Evolutionary conservation across 2,329 filamentous ascomycete genomes (phyloP), one percentile per base, ranked within the genome.

Genomic region (Clarireedia homoeocarpa): DNA sequence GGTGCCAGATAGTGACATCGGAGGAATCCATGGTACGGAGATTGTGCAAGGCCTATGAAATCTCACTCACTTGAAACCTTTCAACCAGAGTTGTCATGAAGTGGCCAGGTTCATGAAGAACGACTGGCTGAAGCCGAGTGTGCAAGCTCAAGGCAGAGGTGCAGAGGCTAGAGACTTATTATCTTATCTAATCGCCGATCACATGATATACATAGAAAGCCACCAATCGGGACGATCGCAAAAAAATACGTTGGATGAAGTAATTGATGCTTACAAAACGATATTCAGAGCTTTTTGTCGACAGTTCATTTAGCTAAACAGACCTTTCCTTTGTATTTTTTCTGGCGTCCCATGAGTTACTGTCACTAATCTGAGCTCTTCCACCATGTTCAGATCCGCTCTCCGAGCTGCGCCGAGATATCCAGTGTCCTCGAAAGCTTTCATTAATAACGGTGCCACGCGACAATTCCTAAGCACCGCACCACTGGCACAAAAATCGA

Each of bases 401-500:
- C 26, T 67, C 24, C 64, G 65, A 59, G 59, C 59, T 20, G 61
- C 62, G 45, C 63, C 66, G 9, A 59, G 63, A 59, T 62, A 63
- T 55, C 57, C 61, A 36, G 14, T 60, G 12, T 52, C 57, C 7
- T 60, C 62, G 34, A 60, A 54, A 58, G 57, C 55, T 36, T 27
- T 56, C 23, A 39, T 62, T 23, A 53, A 51, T 34, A 46, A 58
- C 23, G 52, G 46, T 39, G 52, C 61, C 24, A 47, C 75, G 48
- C 73, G 78, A 61, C 76, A 80, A 61, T 77, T 81, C 60, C 73
- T 77, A 60, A 81, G 78, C 55, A 81, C 81, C 55, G 69, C 73
- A 60, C 74, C 78, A 54, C 75, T 86, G 3, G 77, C 82, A 62
- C 75, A 82, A 67, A 88, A 84, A 74, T 83, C 83, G 66, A 77